Base-by-base conservation (phyloP, 352 stramenopile genomes). In the Phytophthora tentaculata region DNA sequence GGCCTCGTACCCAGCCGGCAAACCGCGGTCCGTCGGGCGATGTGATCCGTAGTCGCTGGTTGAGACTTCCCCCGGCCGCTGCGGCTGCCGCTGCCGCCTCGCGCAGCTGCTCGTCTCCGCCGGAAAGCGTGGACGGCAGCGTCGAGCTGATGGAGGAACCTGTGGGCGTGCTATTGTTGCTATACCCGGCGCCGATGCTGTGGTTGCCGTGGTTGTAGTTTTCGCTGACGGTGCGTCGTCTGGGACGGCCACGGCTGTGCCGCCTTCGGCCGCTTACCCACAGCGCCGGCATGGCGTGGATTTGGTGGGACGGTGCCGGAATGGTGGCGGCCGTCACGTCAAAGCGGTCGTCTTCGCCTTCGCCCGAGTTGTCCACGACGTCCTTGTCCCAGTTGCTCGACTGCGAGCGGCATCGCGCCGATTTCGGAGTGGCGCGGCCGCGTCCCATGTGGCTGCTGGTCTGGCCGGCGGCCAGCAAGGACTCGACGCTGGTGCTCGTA, bases 1-100 rank as follows among this genome's bases (percentile, higher is more conserved):
- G 84, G 22, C 88, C 88, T 20, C 88, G 88, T 29, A 91, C 76
- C 88, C 88, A 96, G 20, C 84, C 83, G 52, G 64, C 61, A 59
- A 88, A 86, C 8, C 64, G 77, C 49, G 75, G 83, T 2, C 69
- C 76, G 20, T 80, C 76, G 24, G 82, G 82, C 43, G 72, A 77
- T 45, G 80, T 64, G 67, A 92, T 88, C 26, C 81, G 79, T 35
- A 90, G 69, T 17, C 82, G 79, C 22, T 80, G 76, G 50, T 76
- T 80, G 5, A 80, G 39, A n/a, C 17, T 71, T 0, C 47, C 43
- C 14, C 49, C 50, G 2, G 56, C 63, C 1, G 58, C 57, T 23
- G 53, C 59, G 6, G 61, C 58, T 26, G 55, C 63, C 19, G 45
- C 58, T n/a, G 61, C 58, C 19, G 61, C 69, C 73, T 71, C 63